These are phyloP conservation scores for Coemansia sp. DNA, from an alignment of 192 early-diverging fungal species.

Conservation along the genomic window DNA sequence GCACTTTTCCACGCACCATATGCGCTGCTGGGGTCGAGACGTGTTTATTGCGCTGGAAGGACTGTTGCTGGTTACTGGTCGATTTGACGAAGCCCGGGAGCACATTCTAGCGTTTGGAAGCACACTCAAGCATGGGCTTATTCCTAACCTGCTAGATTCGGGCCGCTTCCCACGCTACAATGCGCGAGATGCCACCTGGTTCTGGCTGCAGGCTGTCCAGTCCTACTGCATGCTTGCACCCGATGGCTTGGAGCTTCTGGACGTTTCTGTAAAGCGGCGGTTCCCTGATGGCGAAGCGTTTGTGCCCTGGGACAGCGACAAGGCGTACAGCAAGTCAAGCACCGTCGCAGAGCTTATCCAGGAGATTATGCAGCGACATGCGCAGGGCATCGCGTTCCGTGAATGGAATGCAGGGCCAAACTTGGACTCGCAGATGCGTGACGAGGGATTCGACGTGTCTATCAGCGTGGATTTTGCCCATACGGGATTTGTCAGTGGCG, in stretches of 20 bases:
- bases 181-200: slow-evolving; percentile 95
- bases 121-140: slow-evolving; percentile 89
- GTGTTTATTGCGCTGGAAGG: slow-evolving; percentile 91
- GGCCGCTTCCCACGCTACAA: slow-evolving; percentile 87
- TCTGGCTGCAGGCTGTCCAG: slow-evolving; percentile 88
- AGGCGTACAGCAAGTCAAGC: slow-evolving; percentile 60
- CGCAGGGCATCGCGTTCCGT: slow-evolving; percentile 83
- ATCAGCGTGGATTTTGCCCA: slow-evolving; percentile 68
- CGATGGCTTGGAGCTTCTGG: slow-evolving; percentile 75
- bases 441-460: slow-evolving; percentile 84
- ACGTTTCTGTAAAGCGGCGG: slow-evolving; percentile 68
- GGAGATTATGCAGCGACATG: slow-evolving; percentile 90
- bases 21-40: slow-evolving; percentile 99
- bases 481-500: slow-evolving; percentile 82
- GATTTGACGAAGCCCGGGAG: slow-evolving; percentile 73
- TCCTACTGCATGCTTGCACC: slow-evolving; percentile 74
- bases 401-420: slow-evolving; percentile 91
- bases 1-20: slow-evolving; percentile 88
- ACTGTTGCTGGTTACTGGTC: slow-evolving; percentile 76
- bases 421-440: slow-evolving; percentile 89
- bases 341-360: slow-evolving; percentile 86
- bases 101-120: slow-evolving; percentile 92
- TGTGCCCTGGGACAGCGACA: slow-evolving; percentile 63
- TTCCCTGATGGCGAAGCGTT: slow-evolving; percentile 77
- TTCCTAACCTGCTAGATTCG: slow-evolving; percentile 93